A percentile compares a stretch with the other conserved stretches of the same genome.
Conservation (phyloP, 176 grass and related monocot species). For the Miscanthus lutarioriparius region DNA sequence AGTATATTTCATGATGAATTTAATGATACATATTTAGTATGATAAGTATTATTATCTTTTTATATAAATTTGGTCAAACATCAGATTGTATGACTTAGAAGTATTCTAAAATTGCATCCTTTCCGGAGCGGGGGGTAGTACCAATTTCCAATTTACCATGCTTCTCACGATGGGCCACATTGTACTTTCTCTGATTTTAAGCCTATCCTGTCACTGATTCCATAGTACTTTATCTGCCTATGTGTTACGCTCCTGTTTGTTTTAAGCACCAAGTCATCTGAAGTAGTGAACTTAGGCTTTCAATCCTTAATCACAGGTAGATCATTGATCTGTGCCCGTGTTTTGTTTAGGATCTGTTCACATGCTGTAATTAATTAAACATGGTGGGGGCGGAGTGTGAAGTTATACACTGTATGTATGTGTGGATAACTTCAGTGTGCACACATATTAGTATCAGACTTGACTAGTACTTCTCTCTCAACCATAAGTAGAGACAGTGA, state of each 20-base stretch:
- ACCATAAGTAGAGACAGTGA: not conserved
- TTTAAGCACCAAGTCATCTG: not conserved
- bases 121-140: not conserved
- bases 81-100: not conserved
- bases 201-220: not conserved
- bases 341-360: not conserved
- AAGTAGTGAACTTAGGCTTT: not conserved
- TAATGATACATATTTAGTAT: not conserved
- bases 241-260: not conserved
- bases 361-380: not conserved
- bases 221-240: not conserved
- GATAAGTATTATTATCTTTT: not conserved
- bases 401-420: not conserved
- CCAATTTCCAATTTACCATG: not conserved
- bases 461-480: not conserved
- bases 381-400: not conserved
- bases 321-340: not conserved
- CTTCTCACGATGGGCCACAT: not conserved
- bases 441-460: not conserved
- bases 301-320: not conserved
- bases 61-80: not conserved
- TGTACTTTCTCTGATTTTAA: not conserved
- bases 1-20: not conserved
- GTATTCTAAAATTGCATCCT: not conserved
- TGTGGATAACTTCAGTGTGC: not conserved